Percentiles rank a stretch among this genome's conserved stretches.
These are phyloP conservation scores for Neobulgaria alba DNA, from an alignment of 2,329 filamentous ascomycete genomes.

Conservation along the genomic window DNA sequence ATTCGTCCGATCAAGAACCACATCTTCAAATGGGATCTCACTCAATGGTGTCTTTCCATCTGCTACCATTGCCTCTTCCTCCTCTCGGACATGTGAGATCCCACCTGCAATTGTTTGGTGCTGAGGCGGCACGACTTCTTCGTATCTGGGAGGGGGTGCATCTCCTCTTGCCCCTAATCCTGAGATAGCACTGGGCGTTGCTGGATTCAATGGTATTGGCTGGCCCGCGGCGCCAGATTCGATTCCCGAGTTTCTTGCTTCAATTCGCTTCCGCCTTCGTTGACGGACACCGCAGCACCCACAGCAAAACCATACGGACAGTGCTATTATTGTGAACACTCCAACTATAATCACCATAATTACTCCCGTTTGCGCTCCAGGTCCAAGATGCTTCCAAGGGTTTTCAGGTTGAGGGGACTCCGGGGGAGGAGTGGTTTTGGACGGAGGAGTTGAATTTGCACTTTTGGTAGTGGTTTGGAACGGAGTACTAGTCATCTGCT, in stretches of 20 bases:
- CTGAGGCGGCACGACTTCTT: constrained; percentile 15
- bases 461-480: too few species aligned
- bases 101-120: constrained; percentile 16
- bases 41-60: constrained; percentile 25
- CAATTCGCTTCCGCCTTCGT: constrained; percentile 2
- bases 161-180: not conserved
- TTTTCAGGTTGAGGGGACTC: not conserved
- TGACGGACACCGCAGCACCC: constrained; percentile 16
- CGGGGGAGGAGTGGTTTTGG: too few species aligned
- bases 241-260: constrained; percentile 1
- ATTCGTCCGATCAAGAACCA: constrained; percentile 15
- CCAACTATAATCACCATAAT: constrained; percentile 6
- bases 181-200: not conserved
- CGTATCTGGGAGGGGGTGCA: constrained; percentile 18
- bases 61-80: constrained; percentile 18
- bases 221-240: not conserved
- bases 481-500: too few species aligned
- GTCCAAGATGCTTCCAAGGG: constrained; percentile 4
- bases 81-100: constrained; percentile 10
- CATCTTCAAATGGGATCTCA: constrained; percentile 25
- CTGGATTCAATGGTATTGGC: not conserved
- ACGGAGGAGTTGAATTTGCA: too few species aligned
- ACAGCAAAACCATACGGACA: constrained; percentile 17
- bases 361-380: constrained; percentile 9
- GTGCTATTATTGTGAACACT: constrained; percentile 7